Conservation (phyloP, 768 basidiomycete species). For the Boletus speciosus region DNA sequence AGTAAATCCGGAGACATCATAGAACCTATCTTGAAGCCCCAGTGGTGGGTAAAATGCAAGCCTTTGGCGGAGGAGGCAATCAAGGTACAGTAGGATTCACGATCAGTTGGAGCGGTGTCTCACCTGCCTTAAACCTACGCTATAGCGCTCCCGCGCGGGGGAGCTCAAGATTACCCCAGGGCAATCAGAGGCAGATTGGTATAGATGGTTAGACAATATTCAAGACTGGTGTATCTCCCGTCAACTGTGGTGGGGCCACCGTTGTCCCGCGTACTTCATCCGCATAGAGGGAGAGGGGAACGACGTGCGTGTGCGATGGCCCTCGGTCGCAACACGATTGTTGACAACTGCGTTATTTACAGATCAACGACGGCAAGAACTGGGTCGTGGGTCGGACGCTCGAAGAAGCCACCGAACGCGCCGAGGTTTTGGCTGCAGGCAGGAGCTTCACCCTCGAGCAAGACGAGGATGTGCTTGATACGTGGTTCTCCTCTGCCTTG, state of each 20-base stretch:
- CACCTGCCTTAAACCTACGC: neutral
- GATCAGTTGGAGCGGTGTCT: neutral
- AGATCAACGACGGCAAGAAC: slow-evolving; percentile 67
- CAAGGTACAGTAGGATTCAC: slow-evolving; percentile 47
- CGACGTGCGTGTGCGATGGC: slow-evolving; percentile 46
- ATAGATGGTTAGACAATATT: slow-evolving; percentile 89
- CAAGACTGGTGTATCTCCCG: slow-evolving; percentile 99
- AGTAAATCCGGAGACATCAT: slow-evolving; percentile 97
- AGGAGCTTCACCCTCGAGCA: slow-evolving; percentile 75
- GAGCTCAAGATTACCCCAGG: slow-evolving; percentile 83
- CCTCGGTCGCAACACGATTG: neutral
- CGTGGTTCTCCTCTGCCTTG: slow-evolving; percentile 97
- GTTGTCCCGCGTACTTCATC: slow-evolving; percentile 92
- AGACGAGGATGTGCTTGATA: slow-evolving; percentile 96
- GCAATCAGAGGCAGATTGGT: slow-evolving; percentile 90
- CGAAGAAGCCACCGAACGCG: slow-evolving; percentile 76
- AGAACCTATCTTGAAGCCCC: slow-evolving; percentile 92
- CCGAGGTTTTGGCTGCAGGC: slow-evolving; percentile 64
- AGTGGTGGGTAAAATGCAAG: slow-evolving; percentile 98
- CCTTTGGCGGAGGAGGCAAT: slow-evolving; percentile 87
- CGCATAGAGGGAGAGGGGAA: slow-evolving; percentile 71
- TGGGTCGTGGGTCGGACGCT: slow-evolving; percentile 89
- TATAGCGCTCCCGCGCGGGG: slow-evolving; percentile 81
- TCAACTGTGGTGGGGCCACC: slow-evolving; percentile 99
- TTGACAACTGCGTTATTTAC: neutral